Percentiles rank a stretch among this genome's conserved stretches.
phyloP scores from a whole-genome alignment of 2,329 filamentous ascomycete species.

The Colletotrichum salicis region DNA sequence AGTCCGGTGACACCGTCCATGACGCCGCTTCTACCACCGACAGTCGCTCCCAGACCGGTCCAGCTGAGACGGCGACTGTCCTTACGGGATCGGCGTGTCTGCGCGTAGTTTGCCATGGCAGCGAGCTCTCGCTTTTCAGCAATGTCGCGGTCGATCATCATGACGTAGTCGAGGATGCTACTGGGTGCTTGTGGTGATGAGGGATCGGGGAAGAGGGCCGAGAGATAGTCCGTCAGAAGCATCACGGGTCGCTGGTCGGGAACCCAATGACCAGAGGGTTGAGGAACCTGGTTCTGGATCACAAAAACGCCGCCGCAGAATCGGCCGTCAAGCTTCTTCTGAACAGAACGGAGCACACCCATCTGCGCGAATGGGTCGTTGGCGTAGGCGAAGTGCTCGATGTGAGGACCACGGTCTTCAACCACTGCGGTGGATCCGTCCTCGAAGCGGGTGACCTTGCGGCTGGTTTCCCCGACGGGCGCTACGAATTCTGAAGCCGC shows the following conservation, averaged over 20 bases:
- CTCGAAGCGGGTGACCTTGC: constrained; percentile 36
- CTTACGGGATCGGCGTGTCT: constrained; percentile 37
- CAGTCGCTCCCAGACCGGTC: constrained; percentile 51
- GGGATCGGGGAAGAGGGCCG: constrained; percentile 47
- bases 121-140: constrained; percentile 55
- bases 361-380: constrained; percentile 51
- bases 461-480: constrained; percentile 42
- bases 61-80: constrained; percentile 50
- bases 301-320: constrained; percentile 54
- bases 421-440: constrained; percentile 20
- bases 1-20: constrained; percentile 48
- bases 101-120: constrained; percentile 48
- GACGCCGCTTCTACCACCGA: constrained; percentile 42
- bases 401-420: constrained; percentile 41
- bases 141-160: constrained; percentile 51
- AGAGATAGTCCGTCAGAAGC: constrained; percentile 49
- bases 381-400: constrained; percentile 50
- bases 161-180: constrained; percentile 45
- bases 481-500: constrained; percentile 50
- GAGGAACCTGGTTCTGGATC: constrained; percentile 40
- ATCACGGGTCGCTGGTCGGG: constrained; percentile 30
- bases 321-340: constrained; percentile 48
- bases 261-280: constrained; percentile 19
- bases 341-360: constrained; percentile 49
- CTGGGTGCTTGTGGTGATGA: constrained; percentile 36